These are phyloP conservation scores for Neospora caninum DNA, from an alignment of 169 alveolate genomes.

Conservation along the genomic window DNA sequence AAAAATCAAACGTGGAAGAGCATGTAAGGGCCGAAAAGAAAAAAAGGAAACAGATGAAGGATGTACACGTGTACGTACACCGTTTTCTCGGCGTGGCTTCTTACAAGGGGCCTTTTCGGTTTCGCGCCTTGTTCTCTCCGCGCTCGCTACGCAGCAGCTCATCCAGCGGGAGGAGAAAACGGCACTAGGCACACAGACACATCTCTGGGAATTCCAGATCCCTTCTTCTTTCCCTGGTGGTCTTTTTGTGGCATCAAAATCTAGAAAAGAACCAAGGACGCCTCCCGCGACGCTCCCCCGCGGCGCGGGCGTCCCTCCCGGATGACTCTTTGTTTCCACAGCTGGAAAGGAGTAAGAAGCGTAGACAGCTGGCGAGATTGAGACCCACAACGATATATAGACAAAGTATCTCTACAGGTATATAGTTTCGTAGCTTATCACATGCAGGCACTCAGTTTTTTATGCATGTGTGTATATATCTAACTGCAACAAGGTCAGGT, in stretches of 20 bases:
- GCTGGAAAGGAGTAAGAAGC: not conserved
- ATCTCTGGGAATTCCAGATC: too few species aligned
- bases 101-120: too few species aligned
- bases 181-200: too few species aligned
- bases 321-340: not conserved
- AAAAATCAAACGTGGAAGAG: too few species aligned
- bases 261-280: not conserved
- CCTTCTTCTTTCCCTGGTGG: too few species aligned
- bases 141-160: not conserved
- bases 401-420: too few species aligned
- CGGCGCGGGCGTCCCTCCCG: not conserved
- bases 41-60: too few species aligned
- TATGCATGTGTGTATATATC: constrained; percentile 6
- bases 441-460: not conserved
- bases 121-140: not conserved
- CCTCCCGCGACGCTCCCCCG: not conserved
- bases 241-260: not conserved
- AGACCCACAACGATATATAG: not conserved
- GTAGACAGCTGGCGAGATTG: not conserved
- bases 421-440: too few species aligned
- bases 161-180: not conserved
- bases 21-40: too few species aligned
- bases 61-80: too few species aligned
- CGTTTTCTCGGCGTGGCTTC: too few species aligned
- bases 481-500: too few species aligned